These are phyloP conservation scores for Debaryomyces prosopidis DNA, from an alignment of 805 yeast species.

Conservation along the genomic window DNA sequence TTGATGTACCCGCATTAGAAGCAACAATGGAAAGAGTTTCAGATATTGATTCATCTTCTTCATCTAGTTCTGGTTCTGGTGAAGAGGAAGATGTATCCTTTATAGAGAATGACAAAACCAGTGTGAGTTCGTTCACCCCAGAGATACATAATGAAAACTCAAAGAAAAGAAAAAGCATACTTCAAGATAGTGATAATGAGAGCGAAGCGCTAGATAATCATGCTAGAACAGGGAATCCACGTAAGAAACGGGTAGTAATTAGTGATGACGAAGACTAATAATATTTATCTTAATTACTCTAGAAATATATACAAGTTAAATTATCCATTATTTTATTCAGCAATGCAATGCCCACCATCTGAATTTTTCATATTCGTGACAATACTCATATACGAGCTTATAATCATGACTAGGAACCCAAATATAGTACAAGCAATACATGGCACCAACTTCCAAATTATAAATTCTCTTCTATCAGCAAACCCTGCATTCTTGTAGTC, in stretches of 20 bases:
- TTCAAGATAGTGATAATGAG: conserved; percentile 11
- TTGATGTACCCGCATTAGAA: not conserved
- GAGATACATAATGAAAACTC: not conserved
- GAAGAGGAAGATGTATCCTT: not conserved
- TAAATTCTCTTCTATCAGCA: conserved; percentile 26
- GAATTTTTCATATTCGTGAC: conserved; percentile 38
- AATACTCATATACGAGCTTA: conserved; percentile 78
- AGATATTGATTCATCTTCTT: not conserved
- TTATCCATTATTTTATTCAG: conserved; percentile 17
- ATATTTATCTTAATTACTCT: not conserved
- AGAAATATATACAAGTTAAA: conserved; percentile 12
- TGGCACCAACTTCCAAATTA: conserved; percentile 50
- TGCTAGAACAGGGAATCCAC: not conserved
- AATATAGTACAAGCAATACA: conserved; percentile 62
- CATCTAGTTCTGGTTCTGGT: not conserved
- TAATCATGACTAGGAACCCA: conserved; percentile 75
- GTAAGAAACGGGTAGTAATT: conserved; percentile 11
- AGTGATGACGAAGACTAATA: conserved; percentile 22
- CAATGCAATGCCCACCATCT: conserved; percentile 52
- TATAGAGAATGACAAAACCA: not conserved
- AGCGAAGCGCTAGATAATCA: conserved; percentile 14
- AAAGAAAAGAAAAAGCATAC: not conserved
- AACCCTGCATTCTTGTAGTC: conserved; percentile 26
- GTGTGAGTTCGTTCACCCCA: not conserved
- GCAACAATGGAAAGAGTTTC: not conserved